phyloP scores from a whole-genome alignment of 306 rosid genomes.

The Vachellia collinsii region DNA sequence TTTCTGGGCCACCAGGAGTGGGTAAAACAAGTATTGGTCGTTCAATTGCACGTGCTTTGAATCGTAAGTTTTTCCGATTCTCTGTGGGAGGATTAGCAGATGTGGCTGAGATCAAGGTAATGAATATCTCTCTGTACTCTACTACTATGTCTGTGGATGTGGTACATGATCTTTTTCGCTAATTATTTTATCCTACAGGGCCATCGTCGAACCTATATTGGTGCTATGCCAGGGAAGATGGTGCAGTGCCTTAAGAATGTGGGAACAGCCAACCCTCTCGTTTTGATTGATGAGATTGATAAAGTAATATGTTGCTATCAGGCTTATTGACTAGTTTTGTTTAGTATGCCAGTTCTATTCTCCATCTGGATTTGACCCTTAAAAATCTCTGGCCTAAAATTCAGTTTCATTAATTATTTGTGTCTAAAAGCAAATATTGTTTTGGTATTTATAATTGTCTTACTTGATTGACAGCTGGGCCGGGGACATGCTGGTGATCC shows the following conservation, averaged over 20 bases:
- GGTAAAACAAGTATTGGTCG: slow-evolving; percentile 99
- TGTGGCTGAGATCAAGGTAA: slow-evolving; percentile 99
- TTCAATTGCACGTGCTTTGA: slow-evolving; percentile 97
- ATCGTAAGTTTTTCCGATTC: slow-evolving; percentile 91
- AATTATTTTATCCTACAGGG: slow-evolving; percentile 65
- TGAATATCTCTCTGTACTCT: slow-evolving; percentile 15
- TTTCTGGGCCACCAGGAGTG: slow-evolving; percentile 99
- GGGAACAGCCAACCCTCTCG: slow-evolving; percentile 97
- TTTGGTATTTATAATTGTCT: slow-evolving; percentile 36
- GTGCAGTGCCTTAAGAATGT: slow-evolving; percentile 98
- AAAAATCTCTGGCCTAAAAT: slow-evolving; percentile 19
- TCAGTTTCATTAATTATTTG: slow-evolving; percentile 5
- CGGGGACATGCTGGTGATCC: slow-evolving; percentile 99
- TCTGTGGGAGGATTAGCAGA: slow-evolving; percentile 99
- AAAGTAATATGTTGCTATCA: slow-evolving; percentile 59
- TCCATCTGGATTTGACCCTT: slow-evolving; percentile 15
- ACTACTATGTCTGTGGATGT: slow-evolving; percentile 1
- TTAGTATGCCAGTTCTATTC: slow-evolving; percentile 12
- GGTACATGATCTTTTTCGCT: slow-evolving; percentile 13
- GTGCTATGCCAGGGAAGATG: slow-evolving; percentile 99
- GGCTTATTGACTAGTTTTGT: slow-evolving; percentile 24
- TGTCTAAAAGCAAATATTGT: neutral
- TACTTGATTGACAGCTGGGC: slow-evolving; percentile 78
- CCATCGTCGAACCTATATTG: slow-evolving; percentile 98
- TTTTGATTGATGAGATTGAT: slow-evolving; percentile 97